Base-by-base conservation (phyloP, 768 basidiomycete genomes). In the Gymnopilus dilepis region DNA sequence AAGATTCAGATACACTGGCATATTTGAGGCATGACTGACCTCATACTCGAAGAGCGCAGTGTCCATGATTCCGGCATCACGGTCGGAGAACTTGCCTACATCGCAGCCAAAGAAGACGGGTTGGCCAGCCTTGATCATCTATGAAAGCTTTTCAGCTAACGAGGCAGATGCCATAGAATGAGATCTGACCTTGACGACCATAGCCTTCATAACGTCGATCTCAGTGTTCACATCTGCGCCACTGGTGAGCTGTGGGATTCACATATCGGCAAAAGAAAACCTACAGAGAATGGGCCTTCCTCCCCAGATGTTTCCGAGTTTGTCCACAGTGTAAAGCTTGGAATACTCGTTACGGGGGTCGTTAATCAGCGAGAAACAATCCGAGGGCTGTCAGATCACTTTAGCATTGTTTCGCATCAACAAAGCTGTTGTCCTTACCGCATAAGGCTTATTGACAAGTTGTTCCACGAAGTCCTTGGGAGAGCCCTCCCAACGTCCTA, bases 21-120 rank as follows among this genome's bases (percentile, higher is more conserved):
- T 22, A 19, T 22, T 19, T 8, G 43, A 56, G 26, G 34, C 1
- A 52, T 15, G 55, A 62, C 76, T 31, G 26, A 89, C 91, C 84
- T 92, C 90, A 70, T 92, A 92, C 68, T 93, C 89, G 72, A 88
- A 94, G 21, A 96, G 80, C 15, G 83, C 84, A 24, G 87, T 85
- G 71, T 95, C 95, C 95, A 97, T 93, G 65, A 97, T 87, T 24
- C 96, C 97, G 2, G 81, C 73, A 24, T 75, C 67, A 22, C 80
- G 78, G 65, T 92, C 88, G 4, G 89, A 91, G 71, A 86, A 92
- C 71, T 97, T 86, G 34, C 95, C 95, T 45, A 97, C 95, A 71
- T 99, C 97, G 72, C 96, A 97, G 0, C 95, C 97, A 71, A 98
- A 98, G 85, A 97, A 97, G 45, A 96, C 90, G 4, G 95, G 91